phyloP scores from a whole-genome alignment of 208 protist species.

The Leptomonas seymouri region DNA sequence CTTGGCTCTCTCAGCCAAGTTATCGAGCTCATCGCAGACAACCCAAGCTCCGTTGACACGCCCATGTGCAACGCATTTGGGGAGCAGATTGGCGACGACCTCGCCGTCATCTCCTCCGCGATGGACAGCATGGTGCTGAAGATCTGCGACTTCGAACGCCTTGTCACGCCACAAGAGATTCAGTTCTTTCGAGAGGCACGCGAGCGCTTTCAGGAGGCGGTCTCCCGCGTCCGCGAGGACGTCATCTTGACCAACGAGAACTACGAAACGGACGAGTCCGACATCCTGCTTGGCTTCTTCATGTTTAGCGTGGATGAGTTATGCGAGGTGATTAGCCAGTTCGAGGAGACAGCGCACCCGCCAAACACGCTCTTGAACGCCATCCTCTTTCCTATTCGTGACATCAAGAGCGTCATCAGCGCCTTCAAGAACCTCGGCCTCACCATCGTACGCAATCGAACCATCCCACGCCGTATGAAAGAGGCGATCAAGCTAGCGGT shows the following conservation, averaged over 20 bases:
- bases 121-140: slow-evolving; percentile 93
- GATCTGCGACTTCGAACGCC: slow-evolving; percentile 82
- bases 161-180: slow-evolving; percentile 71
- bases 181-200: slow-evolving; percentile 77
- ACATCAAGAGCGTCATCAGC: slow-evolving; percentile 64
- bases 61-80: slow-evolving; percentile 81
- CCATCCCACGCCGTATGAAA: slow-evolving; percentile 83
- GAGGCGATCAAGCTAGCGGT: slow-evolving; percentile 91
- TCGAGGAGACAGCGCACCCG: slow-evolving; percentile 52
- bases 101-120: slow-evolving; percentile 78
- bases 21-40: slow-evolving; percentile 76
- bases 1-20: slow-evolving; percentile 80
- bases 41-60: slow-evolving; percentile 73
- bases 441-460: slow-evolving; percentile 51
- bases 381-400: slow-evolving; percentile 53
- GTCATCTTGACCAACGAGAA: slow-evolving; percentile 91
- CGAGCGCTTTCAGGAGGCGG: slow-evolving; percentile 82
- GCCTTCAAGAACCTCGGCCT: slow-evolving; percentile 61
- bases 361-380: slow-evolving; percentile 56
- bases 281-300: slow-evolving; percentile 90
- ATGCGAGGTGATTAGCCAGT: slow-evolving; percentile 83
- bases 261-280: slow-evolving; percentile 90
- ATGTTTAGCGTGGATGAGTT: slow-evolving; percentile 92
- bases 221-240: slow-evolving; percentile 84
- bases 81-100: slow-evolving; percentile 68